Base-by-base conservation (phyloP, 345 rosid genomes). In the Brassica incana region DNA sequence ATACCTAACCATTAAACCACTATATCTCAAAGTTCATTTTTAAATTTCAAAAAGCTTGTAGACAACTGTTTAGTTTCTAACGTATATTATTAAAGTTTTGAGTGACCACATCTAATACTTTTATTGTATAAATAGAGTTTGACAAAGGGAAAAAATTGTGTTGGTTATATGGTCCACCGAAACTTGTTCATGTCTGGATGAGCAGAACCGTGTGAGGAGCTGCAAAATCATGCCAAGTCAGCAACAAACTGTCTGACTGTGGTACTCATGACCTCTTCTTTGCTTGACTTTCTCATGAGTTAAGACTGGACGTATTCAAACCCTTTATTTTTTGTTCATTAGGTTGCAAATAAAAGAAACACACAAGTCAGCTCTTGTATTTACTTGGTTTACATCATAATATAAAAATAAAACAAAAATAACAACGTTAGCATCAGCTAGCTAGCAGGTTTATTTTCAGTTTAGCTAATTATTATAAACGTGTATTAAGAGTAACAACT, bases 221-320 rank as follows among this genome's bases (percentile, higher is more conserved):
- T 63, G 45, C 77, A 72, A 45, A 60, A 33, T 36, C 60, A 16
- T 36, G 70, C 72, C 76, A 38, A 80, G 72, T 80, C 83, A 80
- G 80, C 76, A 75, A 74, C 76, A 33, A 35, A 32, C 9, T 69
- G 14, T 80, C 67, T 43, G 80, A 65, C 72, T 36, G 58, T 80
- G 76, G 54, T 76, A 75, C 54, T 14, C 43, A 6, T 80, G 83
- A 80, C 80, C 56, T 30, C 43, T 75, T 80, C 83, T 75, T 5
- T 61, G 68, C 73, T 80, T 80, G 83, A 75, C 83, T 71, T 80
- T 52, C 72, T 40, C 83, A 48, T 48, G 56, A 48, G 56, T 48
- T 15, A 11, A 38, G 76, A 64, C 76, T 50, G 12, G 79, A 75
- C 76, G 71, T 52, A 0, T 75, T 80, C 83, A 80, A 75, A 64